These are phyloP conservation scores for Ganoderma sp. DNA, from an alignment of 1,284 basidiomycete genomes.

Conservation along the genomic window DNA sequence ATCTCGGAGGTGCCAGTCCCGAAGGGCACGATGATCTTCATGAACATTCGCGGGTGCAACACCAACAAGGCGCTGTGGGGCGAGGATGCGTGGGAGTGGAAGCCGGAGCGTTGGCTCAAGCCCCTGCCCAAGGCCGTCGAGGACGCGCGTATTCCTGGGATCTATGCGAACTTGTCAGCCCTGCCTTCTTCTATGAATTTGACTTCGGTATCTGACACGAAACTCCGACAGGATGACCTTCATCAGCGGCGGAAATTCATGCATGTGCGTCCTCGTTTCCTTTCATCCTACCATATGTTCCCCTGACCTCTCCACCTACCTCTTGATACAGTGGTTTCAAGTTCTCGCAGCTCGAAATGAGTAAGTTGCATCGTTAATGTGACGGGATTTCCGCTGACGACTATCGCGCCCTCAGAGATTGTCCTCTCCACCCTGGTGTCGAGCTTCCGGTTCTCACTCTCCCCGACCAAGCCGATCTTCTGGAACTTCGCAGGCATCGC, in stretches of 20 bases:
- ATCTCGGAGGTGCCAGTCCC: conserved; percentile 46
- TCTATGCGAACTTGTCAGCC: conserved; percentile 33
- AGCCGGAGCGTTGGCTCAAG: conserved; percentile 42
- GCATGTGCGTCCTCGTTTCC: conserved; percentile 37
- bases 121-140: conserved; percentile 31
- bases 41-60: conserved; percentile 57
- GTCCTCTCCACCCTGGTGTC: conserved; percentile 20
- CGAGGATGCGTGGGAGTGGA: conserved; percentile 57
- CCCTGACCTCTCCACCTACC: background rate
- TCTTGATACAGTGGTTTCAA: conserved; percentile 9
- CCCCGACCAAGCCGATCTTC: conserved; percentile 15
- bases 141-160: conserved; percentile 32
- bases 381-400: background rate
- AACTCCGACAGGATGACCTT: conserved; percentile 41
- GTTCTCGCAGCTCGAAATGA: conserved; percentile 17
- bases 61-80: conserved; percentile 57
- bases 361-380: background rate
- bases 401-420: conserved; percentile 13
- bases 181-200: no score
- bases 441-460: conserved; percentile 22
- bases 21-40: conserved; percentile 53
- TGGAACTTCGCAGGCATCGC: conserved; percentile 32
- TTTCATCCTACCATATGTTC: background rate
- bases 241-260: conserved; percentile 39
- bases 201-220: background rate